These are phyloP conservation scores for Ustilago xerochloae DNA, from an alignment of 1,284 basidiomycete genomes.

Conservation along the genomic window DNA sequence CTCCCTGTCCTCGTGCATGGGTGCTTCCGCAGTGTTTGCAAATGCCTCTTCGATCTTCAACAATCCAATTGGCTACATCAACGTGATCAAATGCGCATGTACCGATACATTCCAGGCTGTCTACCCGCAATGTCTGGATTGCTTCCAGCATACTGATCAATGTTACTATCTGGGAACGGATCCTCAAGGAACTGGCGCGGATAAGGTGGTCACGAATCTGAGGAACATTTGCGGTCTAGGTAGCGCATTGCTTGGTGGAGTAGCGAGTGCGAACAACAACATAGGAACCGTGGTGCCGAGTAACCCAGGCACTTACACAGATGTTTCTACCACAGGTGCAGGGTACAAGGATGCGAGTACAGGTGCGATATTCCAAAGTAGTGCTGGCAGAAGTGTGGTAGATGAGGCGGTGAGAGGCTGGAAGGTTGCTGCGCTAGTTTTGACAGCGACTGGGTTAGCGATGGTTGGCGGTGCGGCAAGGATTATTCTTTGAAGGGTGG, in stretches of 20 bases:
- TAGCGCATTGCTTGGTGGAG: conserved; percentile 49
- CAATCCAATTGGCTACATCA: conserved; percentile 53
- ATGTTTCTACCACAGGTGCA: conserved; percentile 39
- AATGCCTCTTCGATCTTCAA: conserved; percentile 59
- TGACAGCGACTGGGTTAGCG: conserved; percentile 13
- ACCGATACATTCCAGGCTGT: conserved; percentile 76
- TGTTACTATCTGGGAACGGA: conserved; percentile 58
- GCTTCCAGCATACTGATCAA: conserved; percentile 67
- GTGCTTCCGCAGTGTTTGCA: conserved; percentile 46
- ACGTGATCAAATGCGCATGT: conserved; percentile 77
- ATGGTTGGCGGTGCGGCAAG: conserved; percentile 20
- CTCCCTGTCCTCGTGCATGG: conserved; percentile 55
- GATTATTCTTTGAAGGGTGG: neutral
- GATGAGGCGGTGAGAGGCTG: conserved; percentile 17
- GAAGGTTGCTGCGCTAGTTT: conserved; percentile 2
- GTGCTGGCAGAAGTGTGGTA: conserved; percentile 5
- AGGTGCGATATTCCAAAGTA: conserved; percentile 44
- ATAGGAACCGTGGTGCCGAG: conserved; percentile 20
- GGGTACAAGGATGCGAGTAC: conserved; percentile 49
- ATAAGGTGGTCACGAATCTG: conserved; percentile 45
- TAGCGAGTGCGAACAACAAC: conserved; percentile 40
- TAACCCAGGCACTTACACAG: conserved; percentile 34
- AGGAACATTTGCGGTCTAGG: conserved; percentile 56
- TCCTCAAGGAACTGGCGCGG: conserved; percentile 56
- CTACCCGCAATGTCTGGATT: conserved; percentile 79